Base-by-base conservation (phyloP, 768 basidiomycete genomes). In the Lactarius indigo region DNA sequence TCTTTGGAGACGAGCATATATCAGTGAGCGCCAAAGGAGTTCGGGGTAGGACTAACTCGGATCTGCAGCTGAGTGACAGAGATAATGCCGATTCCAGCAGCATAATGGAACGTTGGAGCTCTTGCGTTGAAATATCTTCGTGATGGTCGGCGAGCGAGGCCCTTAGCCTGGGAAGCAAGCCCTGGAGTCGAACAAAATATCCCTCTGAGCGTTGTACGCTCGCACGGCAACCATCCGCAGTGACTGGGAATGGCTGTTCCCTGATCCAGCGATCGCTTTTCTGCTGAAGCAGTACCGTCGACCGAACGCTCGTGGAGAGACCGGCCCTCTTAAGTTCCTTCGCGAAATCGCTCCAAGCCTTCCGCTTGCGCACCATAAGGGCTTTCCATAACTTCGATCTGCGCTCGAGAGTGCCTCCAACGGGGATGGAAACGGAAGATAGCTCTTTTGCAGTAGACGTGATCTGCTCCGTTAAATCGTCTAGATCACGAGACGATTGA, bases 301-400 rank as follows among this genome's bases (percentile, higher is more conserved):
- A 84, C 73, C 89, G 91, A 59, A 92, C 77, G 61, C 85, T 90
- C 47, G 80, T 76, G 0, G 92, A 80, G 61, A 98, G 81, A 23
- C 97, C 97, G 23, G 85, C 80, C 1, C 84, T 83, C 74, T 92
- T 92, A 61, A 97, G 79, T 73, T 95, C 94, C 76, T 94, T 96
- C 68, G 97, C 79, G 23, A 97, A 80, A 74, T 98, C 95, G 31
- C 90, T 88, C 85, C 89, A 94, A 0, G 95, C 95, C 73, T 92
- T 92, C 68, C 91, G 81, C 79, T 98, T 99, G 57, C 92, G 85
- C 4, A 85, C 84, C 47, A 91, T 80, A 12, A 98, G 77, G 26
- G 87, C 85, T 74, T 95, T 96, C 61, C 78, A 81, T 70, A 82
- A 84, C 78, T 86, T 91, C 66, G 78, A 84, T 66, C 81, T 85